These are phyloP conservation scores for Isatis lusitanica DNA, from an alignment of 441 rosid genomes.

Conservation along the genomic window DNA sequence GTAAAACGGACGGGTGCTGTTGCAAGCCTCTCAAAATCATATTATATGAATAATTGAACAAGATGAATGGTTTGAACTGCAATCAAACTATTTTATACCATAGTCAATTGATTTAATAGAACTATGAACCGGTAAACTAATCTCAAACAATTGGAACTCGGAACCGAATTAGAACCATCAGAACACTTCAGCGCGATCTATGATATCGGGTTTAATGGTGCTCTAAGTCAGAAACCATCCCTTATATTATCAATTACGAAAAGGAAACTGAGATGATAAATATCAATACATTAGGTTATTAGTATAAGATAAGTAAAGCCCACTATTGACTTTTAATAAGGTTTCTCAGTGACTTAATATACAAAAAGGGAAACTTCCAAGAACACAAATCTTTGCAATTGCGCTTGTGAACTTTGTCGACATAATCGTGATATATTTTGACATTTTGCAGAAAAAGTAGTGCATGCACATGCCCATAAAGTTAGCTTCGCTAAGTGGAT, in stretches of 20 bases:
- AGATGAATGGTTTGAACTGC: too few relatives aligned
- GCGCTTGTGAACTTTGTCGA: constrained; percentile 22
- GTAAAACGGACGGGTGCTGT: too few relatives aligned
- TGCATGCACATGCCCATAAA: constrained; percentile 33
- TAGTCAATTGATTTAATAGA: too few relatives aligned
- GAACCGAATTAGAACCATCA: too few relatives aligned
- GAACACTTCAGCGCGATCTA: too few relatives aligned
- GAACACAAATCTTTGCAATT: constrained; percentile 1
- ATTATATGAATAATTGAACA: too few relatives aligned
- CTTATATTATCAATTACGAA: not conserved
- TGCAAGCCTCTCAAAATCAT: too few relatives aligned
- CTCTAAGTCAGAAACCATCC: too few relatives aligned
- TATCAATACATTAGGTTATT: not conserved
- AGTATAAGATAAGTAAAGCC: not conserved
- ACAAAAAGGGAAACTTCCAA: constrained; percentile 3
- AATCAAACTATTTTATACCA: too few relatives aligned
- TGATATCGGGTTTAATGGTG: too few relatives aligned
- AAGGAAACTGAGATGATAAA: not conserved
- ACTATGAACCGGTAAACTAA: too few relatives aligned
- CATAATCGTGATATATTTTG: constrained; percentile 17
- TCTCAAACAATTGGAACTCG: too few relatives aligned
- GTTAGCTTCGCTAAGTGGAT: constrained; percentile 19
- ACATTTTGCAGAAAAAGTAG: constrained; percentile 27
- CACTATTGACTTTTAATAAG: constrained; percentile 23
- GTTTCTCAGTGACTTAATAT: constrained; percentile 19